Base-by-base conservation (phyloP, 2,329 filamentous ascomycete species). In the Pseudogymnoascus sp. region DNA sequence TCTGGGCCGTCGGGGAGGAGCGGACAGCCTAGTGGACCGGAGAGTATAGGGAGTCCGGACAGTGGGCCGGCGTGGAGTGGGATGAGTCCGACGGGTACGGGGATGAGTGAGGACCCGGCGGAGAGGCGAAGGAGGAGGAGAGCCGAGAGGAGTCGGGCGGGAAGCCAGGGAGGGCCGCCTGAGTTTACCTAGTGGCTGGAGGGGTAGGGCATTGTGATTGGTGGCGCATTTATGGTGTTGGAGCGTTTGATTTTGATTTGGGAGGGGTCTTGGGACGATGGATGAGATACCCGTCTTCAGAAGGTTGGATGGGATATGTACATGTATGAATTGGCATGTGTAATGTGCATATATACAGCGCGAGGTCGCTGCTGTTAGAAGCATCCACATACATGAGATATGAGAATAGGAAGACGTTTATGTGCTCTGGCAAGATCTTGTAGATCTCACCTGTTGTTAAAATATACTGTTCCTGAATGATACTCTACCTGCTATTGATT, bases 81-180 rank as follows among this genome's bases (percentile, higher is more conserved):
- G 8, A 70, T 73, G 68, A 72, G 69, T 61, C 68, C 69, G 12
- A 36, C 48, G 7, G 62, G 61, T 37, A 60, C 45, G 37, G 52
- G 58, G 63, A 74, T 42, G 77, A 78, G 29, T 25, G 68, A 69
- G 31, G 74, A 74, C 52, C 72, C 74, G 13, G 82, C 81, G 4
- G 80, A 86, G 62, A 80, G 81, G 63, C 75, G 84, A 65, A 71
- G 82, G 66, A 75, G 84, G 69, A 78, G 84, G 67, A 76, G 84
- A 66, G 70, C 79, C 64, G 84, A 87, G 72, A 76, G 84, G 61
- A 70, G 59, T 33, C 29, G 45, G n/a, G 45, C 45, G 2, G 45
- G 45, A 8, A 52, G 45, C n/a, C 45, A 52, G 8, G 45, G 27
- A 6, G 45, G 45, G 4, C 45, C 45, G 27, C 27, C 45, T 31